phyloP scores from a whole-genome alignment of 2,329 filamentous ascomycete species.

The Scorias spongiosa region DNA sequence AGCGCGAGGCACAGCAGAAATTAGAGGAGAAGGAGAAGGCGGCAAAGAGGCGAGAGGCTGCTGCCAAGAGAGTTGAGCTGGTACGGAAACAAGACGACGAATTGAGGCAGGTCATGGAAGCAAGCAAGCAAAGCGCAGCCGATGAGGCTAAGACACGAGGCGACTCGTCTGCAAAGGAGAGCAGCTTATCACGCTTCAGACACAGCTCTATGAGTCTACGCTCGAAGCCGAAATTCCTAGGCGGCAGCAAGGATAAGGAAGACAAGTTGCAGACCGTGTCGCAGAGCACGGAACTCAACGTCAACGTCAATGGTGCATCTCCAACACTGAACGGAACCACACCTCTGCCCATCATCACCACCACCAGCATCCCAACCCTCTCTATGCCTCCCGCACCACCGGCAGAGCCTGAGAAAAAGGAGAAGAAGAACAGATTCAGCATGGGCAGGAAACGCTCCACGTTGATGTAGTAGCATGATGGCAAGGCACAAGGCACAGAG shows the following conservation, averaged over 20 bases:
- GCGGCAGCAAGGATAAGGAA: constrained; percentile 37
- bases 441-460: constrained; percentile 59
- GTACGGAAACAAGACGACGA: constrained; percentile 47
- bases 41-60: constrained; percentile 18
- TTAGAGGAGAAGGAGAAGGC: constrained; percentile 36
- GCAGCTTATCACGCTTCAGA: constrained; percentile 48
- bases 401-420: constrained; percentile 18
- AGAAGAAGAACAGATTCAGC: constrained; percentile 49
- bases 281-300: constrained; percentile 10
- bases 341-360: too few relatives aligned
- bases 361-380: neutral
- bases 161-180: constrained; percentile 7
- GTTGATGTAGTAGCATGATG: constrained; percentile 7
- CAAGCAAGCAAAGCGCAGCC: constrained; percentile 47
- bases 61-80: constrained; percentile 35
- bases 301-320: neutral
- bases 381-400: constrained; percentile 9
- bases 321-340: neutral
- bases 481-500: too few relatives aligned
- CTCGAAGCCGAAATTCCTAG: constrained; percentile 56
- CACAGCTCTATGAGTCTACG: constrained; percentile 59
- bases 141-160: constrained; percentile 31
- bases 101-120: constrained; percentile 47
- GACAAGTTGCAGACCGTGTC: constrained; percentile 12
- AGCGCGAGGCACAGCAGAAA: constrained; percentile 42